These are phyloP conservation scores for Globisporangium acanthophoron DNA, from an alignment of 352 stramenopile species.

Conservation along the genomic window DNA sequence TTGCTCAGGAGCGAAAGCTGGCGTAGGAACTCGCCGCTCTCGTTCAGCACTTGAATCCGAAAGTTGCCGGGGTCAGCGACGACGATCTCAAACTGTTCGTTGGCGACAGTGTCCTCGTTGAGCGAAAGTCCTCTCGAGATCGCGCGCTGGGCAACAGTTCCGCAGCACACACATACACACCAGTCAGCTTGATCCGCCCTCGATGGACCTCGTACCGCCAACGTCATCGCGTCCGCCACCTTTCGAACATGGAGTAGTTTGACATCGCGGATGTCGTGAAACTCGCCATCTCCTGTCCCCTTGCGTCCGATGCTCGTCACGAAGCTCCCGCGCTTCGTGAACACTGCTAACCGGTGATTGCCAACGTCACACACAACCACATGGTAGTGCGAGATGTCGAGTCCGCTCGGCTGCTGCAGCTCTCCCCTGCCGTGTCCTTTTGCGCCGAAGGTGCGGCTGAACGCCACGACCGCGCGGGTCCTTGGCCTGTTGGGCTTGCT, in stretches of 20 bases:
- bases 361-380: slow-evolving; percentile 54
- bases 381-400: slow-evolving; percentile 69
- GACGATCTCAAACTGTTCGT: slow-evolving; percentile 66
- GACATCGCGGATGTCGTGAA: slow-evolving; percentile 47
- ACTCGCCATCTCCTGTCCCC: slow-evolving; percentile 25
- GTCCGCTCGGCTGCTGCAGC: slow-evolving; percentile 33
- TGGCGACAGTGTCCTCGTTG: slow-evolving; percentile 34
- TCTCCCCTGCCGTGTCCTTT: slow-evolving; percentile 25
- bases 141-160: slow-evolving; percentile 18
- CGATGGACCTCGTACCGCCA: not conserved
- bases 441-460: slow-evolving; percentile 21
- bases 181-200: not conserved
- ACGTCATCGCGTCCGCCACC: slow-evolving; percentile 13
- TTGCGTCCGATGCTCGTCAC: slow-evolving; percentile 40
- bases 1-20: slow-evolving; percentile 45
- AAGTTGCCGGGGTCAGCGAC: slow-evolving; percentile 64
- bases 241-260: slow-evolving; percentile 58
- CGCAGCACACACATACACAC: no score
- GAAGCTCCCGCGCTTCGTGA: slow-evolving; percentile 53
- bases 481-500: not conserved
- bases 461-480: not conserved
- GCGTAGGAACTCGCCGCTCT: slow-evolving; percentile 42
- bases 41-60: slow-evolving; percentile 63
- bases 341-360: slow-evolving; percentile 40
- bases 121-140: slow-evolving; percentile 29